A percentile compares a stretch with the other conserved stretches of the same genome.
These are phyloP conservation scores for Vaccinium corymbosum DNA, from an alignment of 148 eudicot genomes.

Conservation along the genomic window DNA sequence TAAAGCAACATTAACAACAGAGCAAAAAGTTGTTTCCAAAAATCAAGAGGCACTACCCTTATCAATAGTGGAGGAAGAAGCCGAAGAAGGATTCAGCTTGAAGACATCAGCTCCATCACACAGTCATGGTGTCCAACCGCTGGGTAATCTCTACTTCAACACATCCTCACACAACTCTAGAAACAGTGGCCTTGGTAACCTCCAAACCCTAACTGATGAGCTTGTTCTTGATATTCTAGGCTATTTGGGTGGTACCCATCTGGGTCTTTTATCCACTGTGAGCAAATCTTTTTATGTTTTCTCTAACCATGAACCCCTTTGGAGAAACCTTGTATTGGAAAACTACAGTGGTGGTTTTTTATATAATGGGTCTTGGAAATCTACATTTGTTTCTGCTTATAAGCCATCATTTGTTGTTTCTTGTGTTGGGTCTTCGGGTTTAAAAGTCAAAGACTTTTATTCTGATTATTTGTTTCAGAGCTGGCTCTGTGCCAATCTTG, in stretches of 20 bases:
- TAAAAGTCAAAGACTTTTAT: conserved; percentile 71
- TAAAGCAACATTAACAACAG: background rate
- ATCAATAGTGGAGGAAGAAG: conserved; percentile 20
- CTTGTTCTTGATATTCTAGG: conserved; percentile 86
- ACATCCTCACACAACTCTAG: conserved; percentile 59
- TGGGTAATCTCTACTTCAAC: conserved; percentile 74
- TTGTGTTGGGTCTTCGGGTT: conserved; percentile 27
- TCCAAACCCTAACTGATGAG: conserved; percentile 68
- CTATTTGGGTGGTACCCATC: conserved; percentile 49
- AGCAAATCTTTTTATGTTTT: conserved; percentile 87
- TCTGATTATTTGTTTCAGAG: conserved; percentile 97
- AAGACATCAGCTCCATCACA: conserved; percentile 49
- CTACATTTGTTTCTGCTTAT: conserved; percentile 50
- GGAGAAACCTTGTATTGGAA: conserved; percentile 93
- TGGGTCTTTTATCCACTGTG: conserved; percentile 63
- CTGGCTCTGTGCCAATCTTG: conserved; percentile 98
- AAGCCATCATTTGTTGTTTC: conserved; percentile 31
- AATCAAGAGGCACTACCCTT: background rate
- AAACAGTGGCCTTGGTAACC: conserved; percentile 71
- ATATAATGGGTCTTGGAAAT: conserved; percentile 72
- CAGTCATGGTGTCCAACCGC: conserved; percentile 70
- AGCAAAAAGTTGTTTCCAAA: conserved; percentile 1
- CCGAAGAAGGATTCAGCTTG: conserved; percentile 50
- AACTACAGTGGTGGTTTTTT: conserved; percentile 48
- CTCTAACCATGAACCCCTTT: conserved; percentile 77